Conservation (phyloP, 345 rosid species). For the Eucalyptus marginata region DNA sequence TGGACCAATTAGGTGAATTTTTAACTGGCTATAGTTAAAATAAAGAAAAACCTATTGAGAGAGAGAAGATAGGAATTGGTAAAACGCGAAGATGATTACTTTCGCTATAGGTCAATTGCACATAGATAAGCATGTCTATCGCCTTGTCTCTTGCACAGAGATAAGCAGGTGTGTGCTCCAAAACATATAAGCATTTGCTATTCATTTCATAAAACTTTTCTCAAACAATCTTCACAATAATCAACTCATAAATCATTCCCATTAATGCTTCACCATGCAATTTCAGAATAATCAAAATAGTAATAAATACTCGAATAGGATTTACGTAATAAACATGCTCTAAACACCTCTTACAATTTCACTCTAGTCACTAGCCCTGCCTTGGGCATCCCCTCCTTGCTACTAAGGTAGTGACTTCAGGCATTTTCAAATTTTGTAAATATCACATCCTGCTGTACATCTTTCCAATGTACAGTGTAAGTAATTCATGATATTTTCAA, state of each 20-base stretch:
- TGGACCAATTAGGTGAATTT: too few relatives aligned
- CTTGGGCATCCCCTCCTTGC: too few relatives aligned
- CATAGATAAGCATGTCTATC: not conserved
- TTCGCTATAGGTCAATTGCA: not conserved
- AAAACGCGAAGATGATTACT: not conserved
- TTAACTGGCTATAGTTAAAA: too few relatives aligned
- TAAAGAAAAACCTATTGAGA: not conserved
- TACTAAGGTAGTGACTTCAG: too few relatives aligned
- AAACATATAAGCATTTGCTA: not conserved
- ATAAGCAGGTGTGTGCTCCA: too few relatives aligned
- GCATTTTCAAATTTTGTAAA: not conserved
- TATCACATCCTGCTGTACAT: not conserved
- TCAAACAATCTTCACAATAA: not conserved
- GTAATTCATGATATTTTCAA: not conserved
- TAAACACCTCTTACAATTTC: too few relatives aligned
- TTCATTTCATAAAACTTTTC: not conserved
- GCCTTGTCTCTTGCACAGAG: too few relatives aligned
- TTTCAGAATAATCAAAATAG: not conserved
- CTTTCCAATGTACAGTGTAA: too few relatives aligned
- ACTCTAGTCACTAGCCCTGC: too few relatives aligned
- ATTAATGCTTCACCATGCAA: not conserved
- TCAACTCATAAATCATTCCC: not conserved
- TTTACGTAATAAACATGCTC: not conserved
- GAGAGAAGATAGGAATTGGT: too few relatives aligned
- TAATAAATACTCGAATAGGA: not conserved